Evolutionary conservation across 495 filamentous ascomycete genomes (phyloP), one percentile per base, ranked within the genome.

Genomic region (Penicillium crystallinum): DNA sequence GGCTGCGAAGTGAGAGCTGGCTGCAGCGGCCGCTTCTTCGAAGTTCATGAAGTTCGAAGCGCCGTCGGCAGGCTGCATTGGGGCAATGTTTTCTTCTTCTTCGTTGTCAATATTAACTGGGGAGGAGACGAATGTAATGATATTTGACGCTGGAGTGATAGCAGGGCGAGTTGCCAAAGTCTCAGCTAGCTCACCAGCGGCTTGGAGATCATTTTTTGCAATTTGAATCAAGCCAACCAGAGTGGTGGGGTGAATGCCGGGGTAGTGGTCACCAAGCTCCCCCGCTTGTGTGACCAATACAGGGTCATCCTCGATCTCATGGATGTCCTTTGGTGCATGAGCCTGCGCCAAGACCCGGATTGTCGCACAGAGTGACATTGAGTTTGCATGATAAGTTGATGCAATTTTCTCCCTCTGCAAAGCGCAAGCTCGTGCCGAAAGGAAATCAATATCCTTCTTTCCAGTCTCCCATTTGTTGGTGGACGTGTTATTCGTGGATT

Each of bases 331-430:
- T 1, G 65, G 64, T 1, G 61, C 58, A 38, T 70, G 39, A 5
- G 51, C 43, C 45, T 38, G 71, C 54, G 50, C 84, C 50, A 89
- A 64, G 4, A 77, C 69, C 21, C 59, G 58, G 34, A 90, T 81
- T 1, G 86, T 83, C 3, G 66, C 61, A 15, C 75, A 53, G 4
- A 84, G 43, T 12, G 82, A 84, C n/a, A 78, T 80, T 9, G 78
- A 76, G 52, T 81, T 79, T 10, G 72, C 64, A 63, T 89, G 81
- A 56, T 90, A 89, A 4, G 76, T 59, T 2, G 84, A 88, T 0
- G 71, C 58, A 5, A 89, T 76, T 11, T 77, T 68, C n/a, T 62
- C 67, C 6, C 75, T 62, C 7, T 84, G 60, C 15, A 78, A 60
- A 38, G 64, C 56, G 9, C 59, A 57, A 1, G 75, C 79, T 18